phyloP scores from a whole-genome alignment of 768 basidiomycete genomes.

The Glaciozyma martinii region DNA sequence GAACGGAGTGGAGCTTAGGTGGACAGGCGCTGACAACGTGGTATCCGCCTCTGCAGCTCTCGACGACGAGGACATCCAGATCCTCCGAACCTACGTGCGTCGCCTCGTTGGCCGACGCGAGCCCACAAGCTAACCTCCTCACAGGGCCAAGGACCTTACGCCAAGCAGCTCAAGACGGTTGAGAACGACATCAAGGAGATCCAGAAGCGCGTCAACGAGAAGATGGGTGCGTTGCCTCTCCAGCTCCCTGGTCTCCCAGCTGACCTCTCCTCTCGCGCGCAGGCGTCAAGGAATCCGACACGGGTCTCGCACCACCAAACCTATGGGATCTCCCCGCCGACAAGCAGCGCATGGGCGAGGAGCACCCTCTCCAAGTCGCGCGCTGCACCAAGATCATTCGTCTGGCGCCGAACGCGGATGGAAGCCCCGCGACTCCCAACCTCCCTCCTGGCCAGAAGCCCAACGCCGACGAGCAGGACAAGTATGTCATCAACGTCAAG shows the following conservation, averaged over 20 bases:
- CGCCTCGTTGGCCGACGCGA: neutral
- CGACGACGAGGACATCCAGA: constrained; percentile 97
- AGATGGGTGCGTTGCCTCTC: constrained; percentile 59
- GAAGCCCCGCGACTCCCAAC: constrained; percentile 7
- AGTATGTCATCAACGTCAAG: constrained; percentile 99
- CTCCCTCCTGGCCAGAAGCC: constrained; percentile 51
- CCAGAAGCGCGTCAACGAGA: constrained; percentile 91
- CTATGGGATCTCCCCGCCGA: constrained; percentile 95
- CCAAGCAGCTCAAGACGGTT: constrained; percentile 71
- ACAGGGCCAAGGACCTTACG: constrained; percentile 98
- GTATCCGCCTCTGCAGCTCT: constrained; percentile 51
- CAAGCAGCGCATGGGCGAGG: constrained; percentile 77
- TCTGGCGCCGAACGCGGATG: constrained; percentile 37
- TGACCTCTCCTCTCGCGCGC: neutral
- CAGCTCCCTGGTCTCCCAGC: neutral
- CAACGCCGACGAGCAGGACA: constrained; percentile 96
- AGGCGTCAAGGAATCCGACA: constrained; percentile 98
- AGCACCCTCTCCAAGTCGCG: constrained; percentile 91
- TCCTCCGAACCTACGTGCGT: constrained; percentile 89
- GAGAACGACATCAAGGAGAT: constrained; percentile 90
- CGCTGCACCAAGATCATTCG: constrained; percentile 98
- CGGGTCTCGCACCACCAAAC: constrained; percentile 91
- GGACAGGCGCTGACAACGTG: neutral
- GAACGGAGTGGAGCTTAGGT: neutral
- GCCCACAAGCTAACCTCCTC: constrained; percentile 33